Base-by-base conservation (phyloP, 371 early-diverging fungal genomes). In the Mucor lusitanicus region DNA sequence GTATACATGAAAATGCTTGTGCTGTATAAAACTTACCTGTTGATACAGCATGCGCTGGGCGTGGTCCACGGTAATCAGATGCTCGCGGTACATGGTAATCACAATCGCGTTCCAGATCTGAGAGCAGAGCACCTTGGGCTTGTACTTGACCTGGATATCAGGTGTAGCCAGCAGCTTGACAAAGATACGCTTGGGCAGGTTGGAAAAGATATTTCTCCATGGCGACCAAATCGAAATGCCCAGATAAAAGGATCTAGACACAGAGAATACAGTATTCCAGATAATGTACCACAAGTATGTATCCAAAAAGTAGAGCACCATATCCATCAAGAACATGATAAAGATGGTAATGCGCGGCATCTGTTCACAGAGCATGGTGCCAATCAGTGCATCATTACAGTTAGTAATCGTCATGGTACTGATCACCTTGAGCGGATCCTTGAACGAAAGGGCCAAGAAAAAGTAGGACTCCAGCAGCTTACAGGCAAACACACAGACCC, bases 241-340 rank as follows among this genome's bases (percentile, higher is more conserved):
- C 15, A 92, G 86, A 57, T 90, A 88, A 63, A 96, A 92, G 1
- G 95, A 90, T 46, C 89, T 83, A 23, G 88, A 87, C 23, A 94
- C 92, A 0, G 93, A 93, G 63, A 94, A 92, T 32, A 91, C 72
- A 2, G 92, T 90, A 77, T 89, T 93, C 90, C 91, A 93, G 58
- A 94, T 91, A 46, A 94, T 92, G 71, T 94, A 96, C 95, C 96
- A 96, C 44, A 96, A 83, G 70, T 95, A 96, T 0, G 95, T 94
- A 64, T 95, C 95, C 73, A 95, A 77, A 79, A 95, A 94, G 78
- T 92, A 95, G 27, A 96, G 84, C 8, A 91, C 82, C 42, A 94
- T 67, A 61, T 93, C 90, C 66, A 93, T 86, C 58, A 92, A 72
- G 74, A 93, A 87, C 92, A 95, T 91, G 59, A 93, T 84, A 1